Evolutionary conservation across 495 filamentous ascomycete species (phyloP).

Genomic region (Penicillium cataractarum): DNA sequence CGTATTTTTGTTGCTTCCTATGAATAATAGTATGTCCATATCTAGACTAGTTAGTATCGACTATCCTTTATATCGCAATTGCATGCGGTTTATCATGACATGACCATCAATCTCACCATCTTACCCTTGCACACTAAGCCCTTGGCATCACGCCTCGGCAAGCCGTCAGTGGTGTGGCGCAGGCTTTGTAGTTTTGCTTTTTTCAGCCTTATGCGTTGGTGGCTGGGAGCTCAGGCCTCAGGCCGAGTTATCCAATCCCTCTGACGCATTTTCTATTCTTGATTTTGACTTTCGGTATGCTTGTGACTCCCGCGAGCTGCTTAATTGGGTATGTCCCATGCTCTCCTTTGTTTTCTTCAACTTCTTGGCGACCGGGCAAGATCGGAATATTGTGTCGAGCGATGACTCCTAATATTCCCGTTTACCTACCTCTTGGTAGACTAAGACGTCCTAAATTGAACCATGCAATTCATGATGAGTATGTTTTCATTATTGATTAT

Average conservation of each 20-base stretch:
- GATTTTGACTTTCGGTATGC: not conserved
- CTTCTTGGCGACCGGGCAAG: slow-evolving; percentile 5
- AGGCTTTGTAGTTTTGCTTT: not conserved
- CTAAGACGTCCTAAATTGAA: not conserved
- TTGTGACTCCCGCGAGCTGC: not conserved
- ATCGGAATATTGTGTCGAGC: not conserved
- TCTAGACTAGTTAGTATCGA: not conserved
- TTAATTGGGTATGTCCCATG: not conserved
- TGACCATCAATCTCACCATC: slow-evolving; percentile 2
- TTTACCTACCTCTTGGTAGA: not conserved
- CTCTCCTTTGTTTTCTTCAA: not conserved
- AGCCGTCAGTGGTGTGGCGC: slow-evolving; percentile 8
- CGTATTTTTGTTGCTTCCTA: not conserved
- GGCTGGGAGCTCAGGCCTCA: not conserved
- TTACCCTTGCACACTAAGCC: not conserved
- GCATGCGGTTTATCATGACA: too few relatives aligned
- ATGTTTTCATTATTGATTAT: not conserved
- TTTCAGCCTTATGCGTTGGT: slow-evolving; percentile 8
- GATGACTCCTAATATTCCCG: not conserved
- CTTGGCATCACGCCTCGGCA: slow-evolving; percentile 4
- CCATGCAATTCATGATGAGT: not conserved
- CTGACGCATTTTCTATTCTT: not conserved
- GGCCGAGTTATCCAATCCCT: not conserved
- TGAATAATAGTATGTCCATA: not conserved
- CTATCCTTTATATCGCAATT: not conserved